These are phyloP conservation scores for Roridomyces roridus DNA, from an alignment of 768 basidiomycete genomes.

Conservation along the genomic window DNA sequence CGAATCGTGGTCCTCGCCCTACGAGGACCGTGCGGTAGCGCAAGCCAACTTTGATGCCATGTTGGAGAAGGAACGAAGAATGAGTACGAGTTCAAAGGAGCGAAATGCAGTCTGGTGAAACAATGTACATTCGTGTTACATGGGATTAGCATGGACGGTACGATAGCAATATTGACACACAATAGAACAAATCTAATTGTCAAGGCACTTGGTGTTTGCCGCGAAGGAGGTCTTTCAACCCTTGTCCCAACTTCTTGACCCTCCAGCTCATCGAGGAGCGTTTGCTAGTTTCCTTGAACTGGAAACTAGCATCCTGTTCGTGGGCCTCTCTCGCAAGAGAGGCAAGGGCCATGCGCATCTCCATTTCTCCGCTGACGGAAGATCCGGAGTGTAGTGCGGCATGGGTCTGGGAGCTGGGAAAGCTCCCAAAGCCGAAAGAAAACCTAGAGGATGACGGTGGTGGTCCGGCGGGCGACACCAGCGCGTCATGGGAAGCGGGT, in stretches of 20 bases:
- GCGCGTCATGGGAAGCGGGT: constrained; percentile 33
- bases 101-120: not conserved
- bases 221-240: constrained; percentile 40
- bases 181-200: not conserved
- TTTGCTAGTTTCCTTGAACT: constrained; percentile 25
- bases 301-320: constrained; percentile 11
- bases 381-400: constrained; percentile 41
- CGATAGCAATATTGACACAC: constrained; percentile 14
- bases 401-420: constrained; percentile 18
- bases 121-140: constrained; percentile 17
- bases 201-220: constrained; percentile 8
- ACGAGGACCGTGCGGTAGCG: constrained; percentile 14
- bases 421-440: constrained; percentile 36
- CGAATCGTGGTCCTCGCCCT: not conserved
- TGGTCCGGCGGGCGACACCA: constrained; percentile 23
- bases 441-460: constrained; percentile 24
- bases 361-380: constrained; percentile 66
- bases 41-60: constrained; percentile 24
- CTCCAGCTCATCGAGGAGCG: constrained; percentile 19
- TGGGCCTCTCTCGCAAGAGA: constrained; percentile 34
- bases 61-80: constrained; percentile 20
- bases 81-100: constrained; percentile 3
- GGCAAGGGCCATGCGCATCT: constrained; percentile 62
- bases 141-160: constrained; percentile 5
- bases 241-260: constrained; percentile 37